Percentiles rank a stretch among this genome's conserved stretches.
phyloP scores from a whole-genome alignment of 2,329 filamentous ascomycete genomes.

The Claviceps digitariae region DNA sequence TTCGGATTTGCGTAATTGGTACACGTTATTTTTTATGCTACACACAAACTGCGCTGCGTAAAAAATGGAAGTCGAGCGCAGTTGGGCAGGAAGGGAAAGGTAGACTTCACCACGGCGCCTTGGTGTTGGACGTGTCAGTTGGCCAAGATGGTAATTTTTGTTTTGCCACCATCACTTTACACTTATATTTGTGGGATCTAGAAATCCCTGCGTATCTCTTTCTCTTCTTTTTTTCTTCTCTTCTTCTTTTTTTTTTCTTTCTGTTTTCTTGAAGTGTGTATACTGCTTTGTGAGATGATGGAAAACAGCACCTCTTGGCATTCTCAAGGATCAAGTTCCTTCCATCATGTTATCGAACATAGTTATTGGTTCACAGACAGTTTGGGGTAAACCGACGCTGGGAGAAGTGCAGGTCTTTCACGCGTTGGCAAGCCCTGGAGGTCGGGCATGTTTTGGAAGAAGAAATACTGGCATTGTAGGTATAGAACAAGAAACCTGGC shows the following conservation, averaged over 20 bases:
- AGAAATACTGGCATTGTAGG: neutral
- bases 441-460: neutral
- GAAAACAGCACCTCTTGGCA: neutral
- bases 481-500: neutral
- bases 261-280: neutral
- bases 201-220: neutral
- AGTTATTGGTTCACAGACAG: neutral
- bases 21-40: conserved; percentile 2
- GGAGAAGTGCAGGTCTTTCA: conserved; percentile 22
- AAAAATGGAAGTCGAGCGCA: neutral
- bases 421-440: neutral
- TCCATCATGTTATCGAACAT: neutral
- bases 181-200: neutral
- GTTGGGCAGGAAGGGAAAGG: neutral
- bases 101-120: conserved; percentile 2
- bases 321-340: neutral
- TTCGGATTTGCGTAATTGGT: conserved; percentile 79
- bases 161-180: neutral
- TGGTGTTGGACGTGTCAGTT: conserved; percentile 3
- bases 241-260: neutral
- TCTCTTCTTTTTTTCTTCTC: neutral
- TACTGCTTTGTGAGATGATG: neutral
- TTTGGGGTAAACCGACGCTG: conserved; percentile 2
- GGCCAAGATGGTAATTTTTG: neutral
- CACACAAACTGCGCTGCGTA: neutral